Percentiles rank a stretch among this genome's conserved stretches.
These are phyloP conservation scores for Aspergillus melleus DNA, from an alignment of 2,329 filamentous ascomycete species.

Conservation along the genomic window DNA sequence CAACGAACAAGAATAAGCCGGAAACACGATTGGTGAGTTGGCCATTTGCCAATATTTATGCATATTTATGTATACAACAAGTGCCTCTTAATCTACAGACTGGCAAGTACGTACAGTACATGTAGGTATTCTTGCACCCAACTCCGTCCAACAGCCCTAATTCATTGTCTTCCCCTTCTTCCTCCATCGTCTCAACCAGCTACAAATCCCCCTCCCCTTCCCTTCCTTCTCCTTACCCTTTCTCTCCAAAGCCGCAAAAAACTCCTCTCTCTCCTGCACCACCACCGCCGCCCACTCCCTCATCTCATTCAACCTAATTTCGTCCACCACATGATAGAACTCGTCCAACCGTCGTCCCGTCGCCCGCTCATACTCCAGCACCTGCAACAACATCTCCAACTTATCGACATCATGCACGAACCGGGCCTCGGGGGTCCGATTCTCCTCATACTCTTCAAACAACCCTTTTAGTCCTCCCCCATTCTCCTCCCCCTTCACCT, in stretches of 20 bases:
- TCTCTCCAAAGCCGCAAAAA: background rate
- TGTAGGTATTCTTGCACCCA: too few relatives aligned
- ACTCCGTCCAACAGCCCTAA: too few relatives aligned
- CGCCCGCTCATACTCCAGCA: conserved; percentile 89
- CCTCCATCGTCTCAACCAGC: background rate
- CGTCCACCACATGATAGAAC: conserved; percentile 75
- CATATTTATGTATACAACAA: too few relatives aligned
- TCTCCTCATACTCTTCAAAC: conserved; percentile 96
- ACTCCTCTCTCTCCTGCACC: conserved; percentile 70
- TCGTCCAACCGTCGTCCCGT: conserved; percentile 75
- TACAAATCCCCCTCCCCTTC: background rate
- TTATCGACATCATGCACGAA: conserved; percentile 98
- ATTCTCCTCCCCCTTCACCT: conserved; percentile 34
- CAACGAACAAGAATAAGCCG: background rate
- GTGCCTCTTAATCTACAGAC: too few relatives aligned
- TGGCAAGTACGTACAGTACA: too few relatives aligned
- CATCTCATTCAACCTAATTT: conserved; percentile 74
- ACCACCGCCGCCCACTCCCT: conserved; percentile 76
- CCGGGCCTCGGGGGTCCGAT: conserved; percentile 75
- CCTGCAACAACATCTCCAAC: conserved; percentile 90
- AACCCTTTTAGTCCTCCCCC: conserved; percentile 66
- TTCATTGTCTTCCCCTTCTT: background rate
- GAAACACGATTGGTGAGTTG: background rate
- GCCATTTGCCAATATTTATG: too few relatives aligned
- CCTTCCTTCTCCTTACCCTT: background rate